Conservation (phyloP, 2,329 filamentous ascomycete genomes). For the Diaporthe sp. region DNA sequence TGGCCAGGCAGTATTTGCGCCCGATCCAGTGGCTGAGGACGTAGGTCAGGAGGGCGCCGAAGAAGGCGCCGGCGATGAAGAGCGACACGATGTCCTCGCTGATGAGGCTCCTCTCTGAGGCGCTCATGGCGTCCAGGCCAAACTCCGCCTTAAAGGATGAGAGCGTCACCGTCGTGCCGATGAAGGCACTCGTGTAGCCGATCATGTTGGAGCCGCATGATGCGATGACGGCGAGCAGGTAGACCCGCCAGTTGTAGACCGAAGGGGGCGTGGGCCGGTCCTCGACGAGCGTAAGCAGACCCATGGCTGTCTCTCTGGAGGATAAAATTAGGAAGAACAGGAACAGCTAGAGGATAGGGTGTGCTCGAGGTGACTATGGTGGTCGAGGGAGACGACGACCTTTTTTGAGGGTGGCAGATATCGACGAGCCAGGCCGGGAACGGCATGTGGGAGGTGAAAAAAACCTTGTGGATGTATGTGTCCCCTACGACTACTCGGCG, state of each 20-base stretch:
- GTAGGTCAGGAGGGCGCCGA: constrained; percentile 81
- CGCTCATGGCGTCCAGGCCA: constrained; percentile 65
- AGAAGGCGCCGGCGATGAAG: constrained; percentile 88
- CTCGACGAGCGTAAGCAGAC: constrained; percentile 65
- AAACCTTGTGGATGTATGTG: not conserved
- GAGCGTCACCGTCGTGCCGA: constrained; percentile 81
- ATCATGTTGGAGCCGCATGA: constrained; percentile 71
- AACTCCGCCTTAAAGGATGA: constrained; percentile 80
- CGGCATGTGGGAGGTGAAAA: constrained; percentile 1
- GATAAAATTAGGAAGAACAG: not conserved
- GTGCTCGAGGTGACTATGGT: not conserved
- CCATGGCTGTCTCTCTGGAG: constrained; percentile 45
- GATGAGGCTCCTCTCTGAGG: constrained; percentile 66
- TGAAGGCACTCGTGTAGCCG: constrained; percentile 80
- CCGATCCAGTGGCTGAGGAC: constrained; percentile 76
- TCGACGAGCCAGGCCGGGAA: constrained; percentile 4
- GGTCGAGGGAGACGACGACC: constrained; percentile 12
- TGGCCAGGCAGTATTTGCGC: constrained; percentile 73
- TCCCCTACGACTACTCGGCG: too few species aligned
- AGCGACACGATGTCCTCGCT: constrained; percentile 84
- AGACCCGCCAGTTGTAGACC: constrained; percentile 74
- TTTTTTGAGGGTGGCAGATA: constrained; percentile 7
- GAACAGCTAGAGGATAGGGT: not conserved
- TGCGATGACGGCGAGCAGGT: constrained; percentile 66
- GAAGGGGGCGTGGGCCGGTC: constrained; percentile 69